Evolutionary conservation across 768 basidiomycete genomes (phyloP).

Genomic region (Leccinum ochraceum): DNA sequence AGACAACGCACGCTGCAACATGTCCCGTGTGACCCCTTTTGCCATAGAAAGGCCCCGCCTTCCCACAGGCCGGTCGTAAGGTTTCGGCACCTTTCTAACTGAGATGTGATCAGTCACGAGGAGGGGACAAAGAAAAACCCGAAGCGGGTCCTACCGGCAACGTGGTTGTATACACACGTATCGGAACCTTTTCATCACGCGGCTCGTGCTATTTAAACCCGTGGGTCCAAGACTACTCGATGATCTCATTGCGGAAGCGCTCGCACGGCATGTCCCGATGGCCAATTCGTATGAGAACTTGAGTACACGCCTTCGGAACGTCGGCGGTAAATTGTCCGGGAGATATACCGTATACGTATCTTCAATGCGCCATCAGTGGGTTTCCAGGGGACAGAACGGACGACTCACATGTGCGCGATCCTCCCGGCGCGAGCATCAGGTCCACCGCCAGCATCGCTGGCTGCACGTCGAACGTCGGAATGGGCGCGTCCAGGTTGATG

Average conservation of each 20-base stretch:
- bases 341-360: slow-evolving; percentile 79
- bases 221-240: slow-evolving; percentile 35
- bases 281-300: slow-evolving; percentile 88
- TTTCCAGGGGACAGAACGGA: not conserved
- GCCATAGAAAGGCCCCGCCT: slow-evolving; percentile 36
- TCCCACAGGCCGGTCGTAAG: slow-evolving; percentile 81
- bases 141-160: slow-evolving; percentile 55
- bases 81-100: slow-evolving; percentile 57
- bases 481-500: slow-evolving; percentile 59
- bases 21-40: slow-evolving; percentile 8
- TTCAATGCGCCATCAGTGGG: slow-evolving; percentile 31
- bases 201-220: slow-evolving; percentile 56
- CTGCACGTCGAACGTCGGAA: slow-evolving; percentile 86
- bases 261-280: slow-evolving; percentile 81
- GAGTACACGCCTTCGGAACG: slow-evolving; percentile 82
- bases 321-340: slow-evolving; percentile 84
- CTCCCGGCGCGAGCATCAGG: slow-evolving; percentile 76
- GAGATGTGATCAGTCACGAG: not conserved
- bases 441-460: slow-evolving; percentile 92
- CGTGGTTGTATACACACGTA: slow-evolving; percentile 84
- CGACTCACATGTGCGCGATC: slow-evolving; percentile 72
- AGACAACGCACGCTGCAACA: slow-evolving; percentile 18
- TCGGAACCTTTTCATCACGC: slow-evolving; percentile 85
- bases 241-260: slow-evolving; percentile 30
- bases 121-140: not conserved